These are phyloP conservation scores for Cladosporium halotolerans DNA, from an alignment of 2,329 filamentous ascomycete species.

Conservation along the genomic window DNA sequence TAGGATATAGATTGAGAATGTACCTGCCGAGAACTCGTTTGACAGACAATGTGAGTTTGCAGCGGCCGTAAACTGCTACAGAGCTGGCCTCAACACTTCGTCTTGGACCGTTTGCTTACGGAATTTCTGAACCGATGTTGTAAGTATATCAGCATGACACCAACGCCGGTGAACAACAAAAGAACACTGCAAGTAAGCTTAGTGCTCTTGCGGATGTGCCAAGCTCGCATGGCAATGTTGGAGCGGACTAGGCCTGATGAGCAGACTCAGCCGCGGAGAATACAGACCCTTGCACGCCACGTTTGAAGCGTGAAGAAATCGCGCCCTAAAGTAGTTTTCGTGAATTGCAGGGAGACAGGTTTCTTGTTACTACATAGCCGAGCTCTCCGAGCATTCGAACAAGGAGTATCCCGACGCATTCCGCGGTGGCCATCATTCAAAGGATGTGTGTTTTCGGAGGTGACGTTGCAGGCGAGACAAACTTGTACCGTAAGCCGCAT, in stretches of 20 bases:
- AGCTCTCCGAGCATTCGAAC: not conserved
- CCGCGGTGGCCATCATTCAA: not conserved
- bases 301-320: not conserved
- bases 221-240: not conserved
- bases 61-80: no score
- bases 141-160: no score
- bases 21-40: not conserved
- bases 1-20: constrained; percentile 2
- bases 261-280: constrained; percentile 1
- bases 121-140: no score
- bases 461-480: no score
- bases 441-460: no score
- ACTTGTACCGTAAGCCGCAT: no score
- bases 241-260: not conserved
- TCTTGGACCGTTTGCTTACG: no score
- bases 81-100: no score
- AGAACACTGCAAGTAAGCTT: not conserved
- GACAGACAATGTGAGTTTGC: no score
- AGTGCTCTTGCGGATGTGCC: constrained; percentile 2
- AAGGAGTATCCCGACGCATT: not conserved
- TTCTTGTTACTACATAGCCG: not conserved
- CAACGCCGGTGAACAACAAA: not conserved
- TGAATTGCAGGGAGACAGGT: not conserved
- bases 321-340: not conserved
- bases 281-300: not conserved